Evolutionary conservation across 1,139 yeast species (phyloP).

Genomic region (Geotrichum siamense): DNA sequence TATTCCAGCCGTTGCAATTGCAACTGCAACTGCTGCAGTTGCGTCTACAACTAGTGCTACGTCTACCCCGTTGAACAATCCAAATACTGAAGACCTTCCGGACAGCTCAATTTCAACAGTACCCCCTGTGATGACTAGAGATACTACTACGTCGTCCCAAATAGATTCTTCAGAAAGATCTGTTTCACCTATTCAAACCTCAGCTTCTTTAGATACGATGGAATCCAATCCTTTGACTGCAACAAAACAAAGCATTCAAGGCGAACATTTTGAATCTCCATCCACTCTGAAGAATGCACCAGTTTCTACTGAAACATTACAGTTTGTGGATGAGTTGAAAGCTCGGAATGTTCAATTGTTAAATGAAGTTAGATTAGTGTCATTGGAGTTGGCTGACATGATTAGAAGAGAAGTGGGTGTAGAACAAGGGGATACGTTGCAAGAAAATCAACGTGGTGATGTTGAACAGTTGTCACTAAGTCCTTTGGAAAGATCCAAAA

Average conservation of each 20-base stretch:
- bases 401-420: constrained; percentile 34
- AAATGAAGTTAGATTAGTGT: constrained; percentile 34
- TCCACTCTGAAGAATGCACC: not conserved
- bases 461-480: constrained; percentile 11
- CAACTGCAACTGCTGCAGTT: not conserved
- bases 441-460: not conserved
- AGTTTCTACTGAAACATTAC: constrained; percentile 5
- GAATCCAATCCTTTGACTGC: not conserved
- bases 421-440: constrained; percentile 1
- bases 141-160: not conserved
- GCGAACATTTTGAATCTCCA: not conserved
- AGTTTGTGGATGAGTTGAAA: constrained; percentile 8
- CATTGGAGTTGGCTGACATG: constrained; percentile 36
- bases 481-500: constrained; percentile 22
- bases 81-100: not conserved
- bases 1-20: not conserved
- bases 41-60: not conserved
- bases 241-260: not conserved
- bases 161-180: not conserved
- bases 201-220: not conserved
- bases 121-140: not conserved
- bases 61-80: not conserved
- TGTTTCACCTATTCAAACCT: constrained; percentile 5
- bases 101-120: not conserved
- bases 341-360: constrained; percentile 20